Evolutionary conservation across 2,329 filamentous ascomycete genomes (phyloP), one percentile per base, ranked within the genome.

Genomic region (Coniella vitis): DNA sequence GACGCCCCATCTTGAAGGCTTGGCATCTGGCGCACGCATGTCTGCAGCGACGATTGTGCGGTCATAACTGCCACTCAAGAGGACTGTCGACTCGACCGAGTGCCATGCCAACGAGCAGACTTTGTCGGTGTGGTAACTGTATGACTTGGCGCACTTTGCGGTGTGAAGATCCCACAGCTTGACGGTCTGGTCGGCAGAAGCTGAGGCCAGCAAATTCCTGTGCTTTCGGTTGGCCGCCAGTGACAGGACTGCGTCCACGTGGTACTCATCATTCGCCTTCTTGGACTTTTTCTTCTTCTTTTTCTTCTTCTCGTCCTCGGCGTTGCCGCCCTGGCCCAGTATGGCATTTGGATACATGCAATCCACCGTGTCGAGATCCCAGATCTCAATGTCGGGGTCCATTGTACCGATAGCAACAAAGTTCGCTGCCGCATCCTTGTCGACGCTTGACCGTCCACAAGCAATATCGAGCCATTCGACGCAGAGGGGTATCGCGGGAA

Each of bases 291-390:
- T 93, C 72, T 89, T 90, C 69, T 90, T 95, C 70, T 90, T 93
- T 65, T 90, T 90, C 62, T 83, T 84, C 57, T 78, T 77, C 55
- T 75, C 75, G 14, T 71, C 70, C 39, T 75, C 72, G 2, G 68
- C 61, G 39, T 73, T 75, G 34, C 73, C 74, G 48, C 79, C 82
- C 62, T 91, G 86, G 9, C 93, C 93, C 4, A 98, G 81, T 55
- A 98, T 94, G 9, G 91, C 90, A 63, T 95, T 95, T 19, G 93
- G 93, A 63, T 96, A 98, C 87, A 98, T 95, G 80, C 86, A 87
- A 70, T 98, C 93, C 45, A 98, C 83, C 7, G 90, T 86, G 65
- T 98, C 93, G 46, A 98, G 75, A 63, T 98, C 90, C 93, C 93
- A 98, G 47, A 98, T 83, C 72, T 98, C 93, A 58, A 98, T 98